phyloP scores from a whole-genome alignment of 345 rosid species.

The Luvunga scandens region DNA sequence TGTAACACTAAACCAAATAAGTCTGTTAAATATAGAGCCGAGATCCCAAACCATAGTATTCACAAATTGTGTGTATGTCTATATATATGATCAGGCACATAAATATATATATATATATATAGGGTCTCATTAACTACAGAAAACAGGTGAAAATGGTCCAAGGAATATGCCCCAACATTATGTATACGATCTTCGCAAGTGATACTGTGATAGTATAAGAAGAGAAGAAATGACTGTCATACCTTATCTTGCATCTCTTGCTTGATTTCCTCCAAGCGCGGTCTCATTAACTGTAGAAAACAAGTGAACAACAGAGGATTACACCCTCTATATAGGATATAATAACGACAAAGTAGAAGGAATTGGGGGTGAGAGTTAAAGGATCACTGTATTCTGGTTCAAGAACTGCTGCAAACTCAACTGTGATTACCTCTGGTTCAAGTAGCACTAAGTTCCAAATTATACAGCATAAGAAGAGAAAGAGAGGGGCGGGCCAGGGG shows the following conservation, averaged over 20 bases:
- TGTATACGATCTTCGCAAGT: neutral
- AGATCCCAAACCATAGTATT: neutral
- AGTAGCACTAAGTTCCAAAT: neutral
- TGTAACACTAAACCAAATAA: neutral
- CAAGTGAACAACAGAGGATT: constrained; percentile 19
- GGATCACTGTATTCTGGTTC: neutral
- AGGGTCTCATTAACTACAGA: no score
- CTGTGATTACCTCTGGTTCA: neutral
- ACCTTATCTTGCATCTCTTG: constrained; percentile 58
- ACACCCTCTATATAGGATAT: neutral
- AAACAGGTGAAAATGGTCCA: neutral
- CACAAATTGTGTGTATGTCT: neutral
- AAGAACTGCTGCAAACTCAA: neutral
- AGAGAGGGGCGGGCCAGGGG: neutral
- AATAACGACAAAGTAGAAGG: neutral
- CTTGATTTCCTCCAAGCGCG: constrained; percentile 61
- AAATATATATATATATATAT: neutral
- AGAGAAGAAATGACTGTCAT: constrained; percentile 6
- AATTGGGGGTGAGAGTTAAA: neutral
- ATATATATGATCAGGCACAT: no score
- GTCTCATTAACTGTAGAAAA: constrained; percentile 65
- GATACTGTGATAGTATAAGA: constrained; percentile 1
- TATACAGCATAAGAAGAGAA: neutral
- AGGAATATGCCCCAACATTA: neutral
- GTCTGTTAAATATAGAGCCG: neutral